Evolutionary conservation across 352 stramenopile species (phyloP).

Genomic region (Phytophthora foliorum): DNA sequence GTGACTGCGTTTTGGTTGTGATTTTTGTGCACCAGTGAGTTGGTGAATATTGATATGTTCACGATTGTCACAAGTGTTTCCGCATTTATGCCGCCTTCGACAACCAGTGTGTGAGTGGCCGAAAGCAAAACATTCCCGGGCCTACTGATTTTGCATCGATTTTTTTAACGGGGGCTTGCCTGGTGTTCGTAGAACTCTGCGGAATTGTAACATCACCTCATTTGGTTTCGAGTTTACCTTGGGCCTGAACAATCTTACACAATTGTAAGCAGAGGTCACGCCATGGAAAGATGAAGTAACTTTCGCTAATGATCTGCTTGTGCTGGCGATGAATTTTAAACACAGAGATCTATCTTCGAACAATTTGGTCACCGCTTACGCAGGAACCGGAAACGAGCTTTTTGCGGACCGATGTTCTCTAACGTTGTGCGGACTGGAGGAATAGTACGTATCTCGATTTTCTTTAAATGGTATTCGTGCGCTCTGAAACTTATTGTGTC

Average conservation of each 20-base stretch:
- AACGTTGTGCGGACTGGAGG: slow-evolving; percentile 33
- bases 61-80: slow-evolving; percentile 15
- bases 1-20: not conserved
- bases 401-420: slow-evolving; percentile 23
- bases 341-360: slow-evolving; percentile 55
- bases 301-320: not conserved
- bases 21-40: slow-evolving; percentile 22
- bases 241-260: slow-evolving; percentile 32
- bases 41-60: slow-evolving; percentile 41
- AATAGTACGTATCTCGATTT: slow-evolving; percentile 35
- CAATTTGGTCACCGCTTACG: slow-evolving; percentile 42
- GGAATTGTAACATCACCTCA: slow-evolving; percentile 53
- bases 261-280: slow-evolving; percentile 31
- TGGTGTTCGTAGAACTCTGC: slow-evolving; percentile 34
- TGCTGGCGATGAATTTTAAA: not conserved
- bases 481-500: slow-evolving; percentile 3
- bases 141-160: not conserved
- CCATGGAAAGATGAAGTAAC: not conserved
- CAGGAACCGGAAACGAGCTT: slow-evolving; percentile 32
- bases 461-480: not conserved
- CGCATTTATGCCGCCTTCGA: slow-evolving; percentile 30
- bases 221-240: slow-evolving; percentile 45
- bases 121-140: not conserved
- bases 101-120: slow-evolving; percentile 34
- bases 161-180: not conserved